Percentiles rank a stretch among this genome's conserved stretches.
Evolutionary conservation across 2,329 filamentous ascomycete genomes (phyloP).

Genomic region (Alternaria sp.): DNA sequence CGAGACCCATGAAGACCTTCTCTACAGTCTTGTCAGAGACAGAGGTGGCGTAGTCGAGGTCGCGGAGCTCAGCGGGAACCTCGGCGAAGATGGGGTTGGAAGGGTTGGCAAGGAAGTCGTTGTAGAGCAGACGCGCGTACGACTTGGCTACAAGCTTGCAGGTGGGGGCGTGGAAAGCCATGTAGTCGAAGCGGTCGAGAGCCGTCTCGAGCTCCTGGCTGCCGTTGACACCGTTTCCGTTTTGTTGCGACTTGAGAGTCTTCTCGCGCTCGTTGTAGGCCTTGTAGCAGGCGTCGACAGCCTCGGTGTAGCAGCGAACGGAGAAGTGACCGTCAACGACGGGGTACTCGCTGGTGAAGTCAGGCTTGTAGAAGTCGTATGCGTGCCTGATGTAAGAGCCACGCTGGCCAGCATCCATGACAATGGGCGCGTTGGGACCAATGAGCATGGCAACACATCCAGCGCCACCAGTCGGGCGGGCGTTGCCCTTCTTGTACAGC

Average conservation of each 20-base stretch:
- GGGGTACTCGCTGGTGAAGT: slow-evolving; percentile 63
- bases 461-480: slow-evolving; percentile 62
- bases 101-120: slow-evolving; percentile 59
- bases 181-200: slow-evolving; percentile 63
- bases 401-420: slow-evolving; percentile 59
- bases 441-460: slow-evolving; percentile 64
- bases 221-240: slow-evolving; percentile 49
- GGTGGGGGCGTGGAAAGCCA: slow-evolving; percentile 63
- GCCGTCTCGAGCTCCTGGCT: slow-evolving; percentile 54
- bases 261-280: slow-evolving; percentile 61
- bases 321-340: slow-evolving; percentile 63
- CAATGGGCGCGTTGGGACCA: slow-evolving; percentile 60
- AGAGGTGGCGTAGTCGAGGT: slow-evolving; percentile 57
- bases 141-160: slow-evolving; percentile 65
- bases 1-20: slow-evolving; percentile 61
- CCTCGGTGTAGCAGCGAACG: slow-evolving; percentile 62
- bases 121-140: slow-evolving; percentile 62
- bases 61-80: slow-evolving; percentile 58
- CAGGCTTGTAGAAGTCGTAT: slow-evolving; percentile 65
- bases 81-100: slow-evolving; percentile 59
- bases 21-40: slow-evolving; percentile 62
- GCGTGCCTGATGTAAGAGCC: slow-evolving; percentile 61
- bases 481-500: slow-evolving; percentile 63
- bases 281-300: slow-evolving; percentile 63
- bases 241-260: slow-evolving; percentile 55